Percentiles rank a stretch among this genome's conserved stretches.
phyloP scores from a whole-genome alignment of 306 rosid species.

The Parietaria judaica region DNA sequence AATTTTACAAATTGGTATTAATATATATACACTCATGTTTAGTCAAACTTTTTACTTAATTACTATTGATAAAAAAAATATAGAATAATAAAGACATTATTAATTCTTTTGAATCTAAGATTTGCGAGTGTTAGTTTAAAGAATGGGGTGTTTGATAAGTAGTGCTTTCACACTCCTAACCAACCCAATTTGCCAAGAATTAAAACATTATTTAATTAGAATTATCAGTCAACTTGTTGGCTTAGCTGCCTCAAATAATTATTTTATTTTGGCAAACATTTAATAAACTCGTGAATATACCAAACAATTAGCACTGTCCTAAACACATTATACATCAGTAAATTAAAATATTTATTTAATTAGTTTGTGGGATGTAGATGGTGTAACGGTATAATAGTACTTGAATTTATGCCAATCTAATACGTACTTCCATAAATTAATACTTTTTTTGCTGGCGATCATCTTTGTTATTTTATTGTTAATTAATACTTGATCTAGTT shows the following conservation, averaged over 20 bases:
- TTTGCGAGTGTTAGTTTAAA: no score
- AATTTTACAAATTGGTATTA: no score
- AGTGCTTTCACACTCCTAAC: slow-evolving; percentile 15
- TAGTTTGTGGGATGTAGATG: slow-evolving; percentile 16
- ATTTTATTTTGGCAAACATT: not conserved
- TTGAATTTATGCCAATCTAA: not conserved
- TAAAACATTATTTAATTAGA: not conserved
- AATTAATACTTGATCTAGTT: slow-evolving; percentile 1
- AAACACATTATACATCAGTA: not conserved
- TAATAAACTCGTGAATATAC: not conserved
- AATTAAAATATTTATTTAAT: not conserved
- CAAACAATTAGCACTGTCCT: not conserved
- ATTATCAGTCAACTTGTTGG: slow-evolving; percentile 5
- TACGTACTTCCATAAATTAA: not conserved
- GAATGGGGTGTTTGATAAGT: slow-evolving; percentile 1
- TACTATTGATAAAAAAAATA: no score
- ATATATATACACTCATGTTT: no score
- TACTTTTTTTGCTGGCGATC: not conserved
- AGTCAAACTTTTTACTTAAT: no score
- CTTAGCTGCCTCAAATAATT: not conserved
- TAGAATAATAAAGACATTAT: no score
- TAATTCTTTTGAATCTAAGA: not conserved
- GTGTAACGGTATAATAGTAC: slow-evolving; percentile 8
- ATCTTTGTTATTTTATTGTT: not conserved
- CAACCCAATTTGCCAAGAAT: not conserved